Base-by-base conservation (phyloP, 257 asterid genomes). In the Scutellaria galericulata region DNA sequence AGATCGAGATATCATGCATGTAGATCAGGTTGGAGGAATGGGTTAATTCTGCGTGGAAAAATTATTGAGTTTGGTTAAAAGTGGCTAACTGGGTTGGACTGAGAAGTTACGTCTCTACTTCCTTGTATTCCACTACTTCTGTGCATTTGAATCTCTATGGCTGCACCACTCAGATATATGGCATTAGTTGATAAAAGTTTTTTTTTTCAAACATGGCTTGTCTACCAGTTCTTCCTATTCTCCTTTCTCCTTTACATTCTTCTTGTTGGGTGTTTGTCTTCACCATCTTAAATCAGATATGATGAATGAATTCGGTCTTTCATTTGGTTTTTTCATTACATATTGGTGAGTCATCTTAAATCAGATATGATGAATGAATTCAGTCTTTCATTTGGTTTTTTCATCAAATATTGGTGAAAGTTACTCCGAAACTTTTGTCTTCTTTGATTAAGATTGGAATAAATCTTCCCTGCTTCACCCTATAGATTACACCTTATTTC, bases 1-100 rank as follows among this genome's bases (percentile, higher is more conserved):
- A 66, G 64, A 66, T 51, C 71, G 68, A 20, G 64, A 75, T 47
- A n/a, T 71, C 60, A 72, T 61, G 71, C 48, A 74, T 73, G 22
- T 45, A 22, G 31, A 48, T 44, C 48, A 27, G 35, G 7, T 48
- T 3, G 9, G 24, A 40, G 57, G 47, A 46, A 64, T 50, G 40
- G 9, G 68, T 64, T 47, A 40, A 12, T 50, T 71, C 45, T 56
- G 47, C 42, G 47, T 71, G 12, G 14, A 18, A 48, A 31, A 68
- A 56, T 45, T 18, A 70, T 54, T 44, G 12, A 22, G 12, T 64
- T 53, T 48, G 55, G 20, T 48, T 47, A 15, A 46, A 12, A 59
- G 45, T 59, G 14, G 63, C n/a, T 42, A 31, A 22, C 14, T 22
- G 42, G 56, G 45, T 39, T 59, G 31, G 18, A 22, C 24, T 35